Evolutionary conservation across 208 protist species (phyloP).

Genomic region (Lotmaria passim): DNA sequence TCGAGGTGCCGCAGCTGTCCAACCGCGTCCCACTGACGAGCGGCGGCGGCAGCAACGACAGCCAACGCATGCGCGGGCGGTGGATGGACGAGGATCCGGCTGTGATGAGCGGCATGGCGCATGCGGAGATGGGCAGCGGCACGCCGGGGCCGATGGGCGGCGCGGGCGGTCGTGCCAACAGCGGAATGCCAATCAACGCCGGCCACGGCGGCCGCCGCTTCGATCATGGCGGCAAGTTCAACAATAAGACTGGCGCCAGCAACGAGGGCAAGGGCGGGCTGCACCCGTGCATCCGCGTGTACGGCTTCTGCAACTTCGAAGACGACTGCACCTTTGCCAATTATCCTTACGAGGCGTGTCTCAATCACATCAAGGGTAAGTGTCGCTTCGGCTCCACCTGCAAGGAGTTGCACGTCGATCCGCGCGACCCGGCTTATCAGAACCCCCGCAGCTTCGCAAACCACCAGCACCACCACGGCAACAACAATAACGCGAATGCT

Average conservation of each 20-base stretch:
- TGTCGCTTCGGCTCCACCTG: constrained; percentile 84
- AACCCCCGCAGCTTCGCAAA: constrained; percentile 62
- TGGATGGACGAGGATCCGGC: constrained; percentile 33
- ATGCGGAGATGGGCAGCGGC: constrained; percentile 22
- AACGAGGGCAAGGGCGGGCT: constrained; percentile 39
- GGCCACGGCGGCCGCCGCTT: constrained; percentile 13
- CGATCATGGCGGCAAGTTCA: constrained; percentile 33
- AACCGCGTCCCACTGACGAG: constrained; percentile 23
- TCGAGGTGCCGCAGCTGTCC: constrained; percentile 48
- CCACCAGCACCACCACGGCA: constrained; percentile 35
- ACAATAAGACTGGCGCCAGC: constrained; percentile 19
- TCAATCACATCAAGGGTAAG: constrained; percentile 92
- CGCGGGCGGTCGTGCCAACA: constrained; percentile 9
- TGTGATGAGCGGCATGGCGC: constrained; percentile 15
- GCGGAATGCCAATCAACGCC: constrained; percentile 5
- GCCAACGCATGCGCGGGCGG: constrained; percentile 19
- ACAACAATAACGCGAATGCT: constrained; percentile 25
- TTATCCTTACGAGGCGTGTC: constrained; percentile 88
- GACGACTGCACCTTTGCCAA: constrained; percentile 88
- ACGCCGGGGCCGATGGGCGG: constrained; percentile 18
- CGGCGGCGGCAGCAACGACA: constrained; percentile 15
- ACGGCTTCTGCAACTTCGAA: constrained; percentile 90
- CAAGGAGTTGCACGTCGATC: constrained; percentile 89
- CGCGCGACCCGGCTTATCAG: constrained; percentile 53
- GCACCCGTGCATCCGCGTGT: constrained; percentile 90